Evolutionary conservation across 495 filamentous ascomycete species (phyloP), one percentile per base, ranked within the genome.

Genomic region (Xylaria castorea): DNA sequence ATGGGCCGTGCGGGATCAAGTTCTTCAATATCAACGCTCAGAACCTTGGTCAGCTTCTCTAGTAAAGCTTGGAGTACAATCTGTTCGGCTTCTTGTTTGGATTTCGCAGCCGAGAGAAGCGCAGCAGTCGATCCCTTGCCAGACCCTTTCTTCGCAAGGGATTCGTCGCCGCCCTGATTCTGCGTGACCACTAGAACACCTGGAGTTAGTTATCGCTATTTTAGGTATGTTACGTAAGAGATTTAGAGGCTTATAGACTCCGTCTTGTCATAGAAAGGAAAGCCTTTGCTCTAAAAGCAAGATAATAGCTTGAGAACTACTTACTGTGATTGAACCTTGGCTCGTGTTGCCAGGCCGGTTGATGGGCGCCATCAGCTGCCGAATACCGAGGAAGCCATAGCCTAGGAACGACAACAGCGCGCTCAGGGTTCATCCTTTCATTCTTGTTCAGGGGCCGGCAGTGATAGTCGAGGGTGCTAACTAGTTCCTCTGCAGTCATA

Each of bases 1-100:
- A 82, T 53, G 5, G 77, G 57, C 22, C 75, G 71, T 16, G 60
- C 40, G 4, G 68, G 20, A 36, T 78, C 68, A 14, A 83, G 68
- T 66, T 83, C 73, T n/a, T 77, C 78, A 36, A 42, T 22, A 22
- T 63, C 60, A 14, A 63, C 12, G 36, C 32, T 63, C 4, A 40
- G 36, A 3, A 63, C 18, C 36, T 40, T 63, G 1, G 60, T 42
- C n/a, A 63, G 36, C 60, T 63, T 63, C 34, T 42, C 60, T 42
- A 38, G 9, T 14, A 22, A 22, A 4, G 60, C 36, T 2, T 38
- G 9, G 36, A 63, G 60, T 2, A 63, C 32, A 36, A 42, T 63
- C n/a, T 40, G 20, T 18, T 63, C n/a, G 36, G 60, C 60, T 27
- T 63, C 32, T 14, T 63, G 14, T 32, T 6, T 12, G 5, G 55